These are phyloP conservation scores for Penicillium sp. DNA, from an alignment of 2,329 filamentous ascomycete genomes.

Conservation along the genomic window DNA sequence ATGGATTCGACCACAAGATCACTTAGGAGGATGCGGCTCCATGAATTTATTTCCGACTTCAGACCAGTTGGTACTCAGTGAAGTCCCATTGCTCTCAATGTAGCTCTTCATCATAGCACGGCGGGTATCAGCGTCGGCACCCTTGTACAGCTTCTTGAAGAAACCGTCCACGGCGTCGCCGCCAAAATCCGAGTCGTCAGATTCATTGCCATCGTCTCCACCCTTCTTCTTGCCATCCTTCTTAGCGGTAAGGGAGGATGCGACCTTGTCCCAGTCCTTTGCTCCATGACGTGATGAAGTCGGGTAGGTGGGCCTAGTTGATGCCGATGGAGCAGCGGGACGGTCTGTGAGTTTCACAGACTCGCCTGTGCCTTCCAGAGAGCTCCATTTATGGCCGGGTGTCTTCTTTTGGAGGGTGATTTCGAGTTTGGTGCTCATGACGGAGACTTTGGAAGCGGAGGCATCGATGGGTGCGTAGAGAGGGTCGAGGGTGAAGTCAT, in stretches of 20 bases:
- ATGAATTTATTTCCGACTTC: slow-evolving; percentile 71
- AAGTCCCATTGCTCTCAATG: slow-evolving; percentile 86
- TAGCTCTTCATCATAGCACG: slow-evolving; percentile 98
- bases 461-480: slow-evolving; percentile 64
- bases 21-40: slow-evolving; percentile 42
- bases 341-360: slow-evolving; percentile 21
- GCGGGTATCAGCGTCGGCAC: slow-evolving; percentile 70
- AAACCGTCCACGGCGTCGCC: slow-evolving; percentile 68
- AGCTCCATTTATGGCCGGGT: slow-evolving; percentile 64
- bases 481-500: slow-evolving; percentile 60
- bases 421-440: slow-evolving; percentile 77
- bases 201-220: slow-evolving; percentile 40
- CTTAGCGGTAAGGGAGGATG: slow-evolving; percentile 44
- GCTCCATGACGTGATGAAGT: slow-evolving; percentile 77
- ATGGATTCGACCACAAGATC: neutral
- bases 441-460: slow-evolving; percentile 55
- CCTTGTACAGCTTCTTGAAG: slow-evolving; percentile 84
- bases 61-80: slow-evolving; percentile 85
- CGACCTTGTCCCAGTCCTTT: slow-evolving; percentile 88
- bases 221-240: slow-evolving; percentile 34
- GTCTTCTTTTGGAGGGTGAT: slow-evolving; percentile 64
- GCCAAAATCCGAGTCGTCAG: slow-evolving; percentile 42
- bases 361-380: slow-evolving; percentile 48
- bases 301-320: slow-evolving; percentile 62
- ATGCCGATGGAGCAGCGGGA: slow-evolving; percentile 13